These are phyloP conservation scores for Venturia asperata DNA, from an alignment of 2,329 filamentous ascomycete species.

Conservation along the genomic window DNA sequence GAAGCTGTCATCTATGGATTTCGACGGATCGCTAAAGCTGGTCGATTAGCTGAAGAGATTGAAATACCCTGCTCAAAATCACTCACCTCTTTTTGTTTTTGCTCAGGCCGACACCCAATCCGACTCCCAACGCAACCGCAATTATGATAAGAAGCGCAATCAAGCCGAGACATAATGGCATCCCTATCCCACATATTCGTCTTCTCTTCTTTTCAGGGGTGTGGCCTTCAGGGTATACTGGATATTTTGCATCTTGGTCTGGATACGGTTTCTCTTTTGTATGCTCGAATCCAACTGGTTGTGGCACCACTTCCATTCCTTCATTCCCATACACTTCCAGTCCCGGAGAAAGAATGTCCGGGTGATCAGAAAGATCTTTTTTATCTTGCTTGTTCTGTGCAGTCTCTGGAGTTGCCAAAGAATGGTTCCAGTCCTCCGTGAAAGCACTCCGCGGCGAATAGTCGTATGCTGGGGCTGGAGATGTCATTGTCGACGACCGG, in stretches of 20 bases:
- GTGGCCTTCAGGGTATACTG: not conserved
- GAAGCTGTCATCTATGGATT: not conserved
- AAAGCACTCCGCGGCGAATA: conserved; percentile 3
- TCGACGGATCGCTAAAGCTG: not conserved
- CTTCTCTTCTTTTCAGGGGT: not conserved
- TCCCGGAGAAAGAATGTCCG: conserved; percentile 17
- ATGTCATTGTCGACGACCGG: conserved; percentile 6
- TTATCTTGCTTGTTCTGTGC: not conserved
- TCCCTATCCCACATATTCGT: conserved; percentile 7
- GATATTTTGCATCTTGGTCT: conserved; percentile 10
- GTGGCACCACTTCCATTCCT: conserved; percentile 18
- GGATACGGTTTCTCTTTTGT: conserved; percentile 1
- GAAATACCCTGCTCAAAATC: not conserved
- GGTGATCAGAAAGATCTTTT: not conserved
- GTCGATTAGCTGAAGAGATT: conserved; percentile 1
- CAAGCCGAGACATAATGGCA: not conserved
- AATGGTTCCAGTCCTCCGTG: conserved; percentile 8
- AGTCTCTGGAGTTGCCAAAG: not conserved
- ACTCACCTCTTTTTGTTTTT: not conserved
- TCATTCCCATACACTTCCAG: conserved; percentile 12
- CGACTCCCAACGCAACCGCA: conserved; percentile 16
- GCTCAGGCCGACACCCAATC: conserved; percentile 16
- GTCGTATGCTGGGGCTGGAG: conserved; percentile 14
- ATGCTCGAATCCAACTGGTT: not conserved
- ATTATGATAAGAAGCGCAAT: not conserved